These are phyloP conservation scores for Gastrodia elata DNA, from an alignment of 106 monocot genomes.

Conservation along the genomic window DNA sequence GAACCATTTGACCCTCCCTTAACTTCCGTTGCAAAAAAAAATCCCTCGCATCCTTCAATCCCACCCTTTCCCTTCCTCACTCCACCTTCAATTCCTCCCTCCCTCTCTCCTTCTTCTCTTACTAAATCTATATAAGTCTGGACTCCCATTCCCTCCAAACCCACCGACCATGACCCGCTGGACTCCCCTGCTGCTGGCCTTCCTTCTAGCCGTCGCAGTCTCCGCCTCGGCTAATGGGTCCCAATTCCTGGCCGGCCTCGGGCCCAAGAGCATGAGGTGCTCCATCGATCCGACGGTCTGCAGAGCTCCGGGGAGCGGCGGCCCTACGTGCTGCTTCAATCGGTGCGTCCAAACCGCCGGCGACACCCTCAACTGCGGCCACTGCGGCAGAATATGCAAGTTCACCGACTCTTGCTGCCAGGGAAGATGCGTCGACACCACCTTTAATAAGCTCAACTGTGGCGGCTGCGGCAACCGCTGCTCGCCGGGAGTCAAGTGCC, in stretches of 20 bases:
- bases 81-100: neutral
- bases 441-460: neutral
- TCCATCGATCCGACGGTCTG: neutral
- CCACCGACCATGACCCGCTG: neutral
- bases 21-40: too few relatives aligned
- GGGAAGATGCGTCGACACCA: conserved; percentile 12
- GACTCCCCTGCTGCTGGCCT: neutral
- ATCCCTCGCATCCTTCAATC: too few relatives aligned
- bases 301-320: neutral
- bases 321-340: conserved; percentile 2
- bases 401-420: conserved; percentile 18
- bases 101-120: neutral
- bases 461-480: conserved; percentile 12
- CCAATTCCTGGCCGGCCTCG: neutral
- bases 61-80: too few relatives aligned
- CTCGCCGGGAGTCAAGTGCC: neutral
- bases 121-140: neutral
- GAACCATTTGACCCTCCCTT: too few relatives aligned
- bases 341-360: neutral
- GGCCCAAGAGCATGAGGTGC: conserved; percentile 1
- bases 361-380: conserved; percentile 11
- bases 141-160: neutral
- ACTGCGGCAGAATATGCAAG: conserved; percentile 15
- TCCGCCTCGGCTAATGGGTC: neutral
- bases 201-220: neutral